phyloP scores from a whole-genome alignment of 2,329 filamentous ascomycete species.

The Chaetomium olivaceum region DNA sequence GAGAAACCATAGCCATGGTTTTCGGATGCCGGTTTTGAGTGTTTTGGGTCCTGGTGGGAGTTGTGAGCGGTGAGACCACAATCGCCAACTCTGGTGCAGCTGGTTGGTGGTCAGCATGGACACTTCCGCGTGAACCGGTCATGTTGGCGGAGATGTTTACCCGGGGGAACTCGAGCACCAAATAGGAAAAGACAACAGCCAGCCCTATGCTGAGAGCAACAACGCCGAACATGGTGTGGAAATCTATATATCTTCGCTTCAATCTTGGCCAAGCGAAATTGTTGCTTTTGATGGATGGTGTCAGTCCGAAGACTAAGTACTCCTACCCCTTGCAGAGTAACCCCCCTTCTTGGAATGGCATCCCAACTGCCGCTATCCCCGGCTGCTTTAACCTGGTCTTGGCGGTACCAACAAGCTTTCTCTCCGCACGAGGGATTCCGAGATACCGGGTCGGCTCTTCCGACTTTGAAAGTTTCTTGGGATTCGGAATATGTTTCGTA shows the following conservation, averaged over 20 bases:
- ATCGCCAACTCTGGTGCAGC: constrained; percentile 43
- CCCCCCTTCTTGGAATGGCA: background rate
- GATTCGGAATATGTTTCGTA: background rate
- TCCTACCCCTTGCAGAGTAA: background rate
- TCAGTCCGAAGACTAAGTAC: background rate
- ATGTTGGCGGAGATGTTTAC: constrained; percentile 27
- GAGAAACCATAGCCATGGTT: constrained; percentile 48
- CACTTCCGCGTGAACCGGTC: background rate
- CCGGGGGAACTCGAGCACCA: constrained; percentile 34
- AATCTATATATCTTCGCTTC: background rate
- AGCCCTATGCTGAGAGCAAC: constrained; percentile 8
- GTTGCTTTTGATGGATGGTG: background rate
- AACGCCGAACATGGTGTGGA: constrained; percentile 7
- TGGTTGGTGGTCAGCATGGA: constrained; percentile 22
- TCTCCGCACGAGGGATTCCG: constrained; percentile 11
- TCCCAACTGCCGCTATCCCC: constrained; percentile 5
- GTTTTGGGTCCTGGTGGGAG: constrained; percentile 44
- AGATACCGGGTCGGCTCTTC: background rate
- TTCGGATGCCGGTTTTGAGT: constrained; percentile 42
- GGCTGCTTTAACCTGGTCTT: background rate
- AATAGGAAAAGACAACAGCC: constrained; percentile 29
- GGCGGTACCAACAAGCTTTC: background rate
- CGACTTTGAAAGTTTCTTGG: background rate
- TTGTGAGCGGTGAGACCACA: constrained; percentile 42
- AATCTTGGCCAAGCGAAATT: background rate